Percentiles rank a stretch among this genome's conserved stretches.
These are phyloP conservation scores for Mallotus repandus DNA, from an alignment of 441 rosid species.

Conservation along the genomic window DNA sequence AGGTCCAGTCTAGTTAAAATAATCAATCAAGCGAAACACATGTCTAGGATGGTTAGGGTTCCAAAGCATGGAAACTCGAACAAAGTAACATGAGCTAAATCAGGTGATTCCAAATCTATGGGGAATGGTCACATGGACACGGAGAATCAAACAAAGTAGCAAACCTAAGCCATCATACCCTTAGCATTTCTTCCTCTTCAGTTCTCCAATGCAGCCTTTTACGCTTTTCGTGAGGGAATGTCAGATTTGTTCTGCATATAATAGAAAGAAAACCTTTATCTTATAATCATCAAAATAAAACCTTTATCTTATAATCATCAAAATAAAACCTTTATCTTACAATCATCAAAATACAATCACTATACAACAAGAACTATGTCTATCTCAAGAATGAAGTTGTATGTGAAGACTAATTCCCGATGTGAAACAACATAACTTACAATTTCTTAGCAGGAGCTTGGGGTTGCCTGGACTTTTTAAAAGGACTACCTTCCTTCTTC, in stretches of 20 bases:
- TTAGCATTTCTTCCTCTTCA: conserved; percentile 45
- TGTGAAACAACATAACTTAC: conserved; percentile 25
- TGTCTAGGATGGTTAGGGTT: background rate
- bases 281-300: too few relatives aligned
- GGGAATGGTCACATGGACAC: background rate
- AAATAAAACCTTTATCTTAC: too few relatives aligned
- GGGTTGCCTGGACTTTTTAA: conserved; percentile 11
- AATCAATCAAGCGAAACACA: background rate
- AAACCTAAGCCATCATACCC: conserved; percentile 11
- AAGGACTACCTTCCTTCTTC: background rate
- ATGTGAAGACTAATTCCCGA: background rate
- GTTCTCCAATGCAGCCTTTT: conserved; percentile 46
- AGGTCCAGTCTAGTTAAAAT: background rate
- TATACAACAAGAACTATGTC: too few relatives aligned
- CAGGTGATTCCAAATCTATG: background rate
- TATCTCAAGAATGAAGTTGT: background rate
- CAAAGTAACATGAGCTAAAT: background rate
- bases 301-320: too few relatives aligned
- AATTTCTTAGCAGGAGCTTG: conserved; percentile 10
- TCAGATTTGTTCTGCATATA: conserved; percentile 24
- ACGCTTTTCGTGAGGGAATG: conserved; percentile 35
- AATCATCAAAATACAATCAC: too few relatives aligned
- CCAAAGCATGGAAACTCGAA: background rate
- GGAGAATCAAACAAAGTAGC: background rate
- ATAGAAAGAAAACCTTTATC: background rate